Evolutionary conservation across 75 land plant genomes (phyloP).

Genomic region (Pseudotsuga menziesii): DNA sequence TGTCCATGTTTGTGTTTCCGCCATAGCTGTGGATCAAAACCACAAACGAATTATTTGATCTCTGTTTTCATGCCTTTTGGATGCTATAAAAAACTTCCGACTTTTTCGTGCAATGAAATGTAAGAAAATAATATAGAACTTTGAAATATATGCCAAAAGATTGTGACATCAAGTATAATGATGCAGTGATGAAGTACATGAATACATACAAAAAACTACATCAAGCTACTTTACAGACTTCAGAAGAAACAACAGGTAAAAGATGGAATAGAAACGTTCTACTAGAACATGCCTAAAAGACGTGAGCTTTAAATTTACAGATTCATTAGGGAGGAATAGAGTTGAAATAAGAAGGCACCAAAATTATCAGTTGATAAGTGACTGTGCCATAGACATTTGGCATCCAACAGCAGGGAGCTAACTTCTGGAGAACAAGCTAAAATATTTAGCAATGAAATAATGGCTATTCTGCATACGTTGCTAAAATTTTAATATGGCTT

Average conservation of each 20-base stretch:
- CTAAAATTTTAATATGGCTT: too few relatives aligned
- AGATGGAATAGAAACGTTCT: background rate
- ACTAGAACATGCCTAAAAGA: background rate
- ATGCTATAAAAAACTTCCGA: too few relatives aligned
- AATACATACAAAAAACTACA: background rate
- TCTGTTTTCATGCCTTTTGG: background rate
- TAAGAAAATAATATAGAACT: background rate
- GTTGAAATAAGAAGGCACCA: background rate
- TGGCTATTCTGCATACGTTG: too few relatives aligned
- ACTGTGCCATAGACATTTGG: background rate
- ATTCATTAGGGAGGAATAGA: background rate
- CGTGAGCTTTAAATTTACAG: background rate
- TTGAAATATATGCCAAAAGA: background rate
- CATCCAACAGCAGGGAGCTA: background rate
- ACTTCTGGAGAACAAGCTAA: background rate
- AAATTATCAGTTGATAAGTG: background rate
- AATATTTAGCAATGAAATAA: too few relatives aligned
- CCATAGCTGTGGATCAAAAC: constrained; percentile 9
- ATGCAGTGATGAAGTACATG: background rate
- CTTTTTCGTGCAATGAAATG: background rate
- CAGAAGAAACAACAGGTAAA: background rate
- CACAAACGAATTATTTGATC: background rate
- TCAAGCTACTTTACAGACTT: background rate
- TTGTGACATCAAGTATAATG: background rate
- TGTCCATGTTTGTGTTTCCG: constrained; percentile 48